phyloP scores from a whole-genome alignment of 140 eudicot genomes.

The Stevia rebaudiana region DNA sequence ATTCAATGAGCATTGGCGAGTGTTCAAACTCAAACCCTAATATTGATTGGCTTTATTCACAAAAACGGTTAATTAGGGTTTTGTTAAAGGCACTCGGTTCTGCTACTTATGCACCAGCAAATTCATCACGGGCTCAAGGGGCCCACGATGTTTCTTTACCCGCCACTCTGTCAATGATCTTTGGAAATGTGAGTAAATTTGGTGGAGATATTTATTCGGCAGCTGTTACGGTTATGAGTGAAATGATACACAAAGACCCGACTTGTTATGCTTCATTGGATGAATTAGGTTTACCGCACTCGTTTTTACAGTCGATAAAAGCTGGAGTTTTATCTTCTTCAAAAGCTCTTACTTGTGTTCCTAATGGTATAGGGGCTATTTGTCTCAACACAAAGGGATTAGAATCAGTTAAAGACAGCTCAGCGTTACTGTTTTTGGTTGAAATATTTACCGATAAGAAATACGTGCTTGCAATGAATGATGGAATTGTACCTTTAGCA shows the following conservation, averaged over 20 bases:
- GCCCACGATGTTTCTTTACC: constrained; percentile 71
- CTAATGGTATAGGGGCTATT: constrained; percentile 91
- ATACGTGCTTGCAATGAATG: constrained; percentile 76
- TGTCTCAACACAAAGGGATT: constrained; percentile 90
- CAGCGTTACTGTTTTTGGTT: constrained; percentile 71
- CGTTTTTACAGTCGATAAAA: constrained; percentile 65
- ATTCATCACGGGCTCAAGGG: constrained; percentile 59
- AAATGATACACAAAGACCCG: constrained; percentile 96
- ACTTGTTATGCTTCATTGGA: constrained; percentile 75
- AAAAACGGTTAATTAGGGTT: constrained; percentile 82
- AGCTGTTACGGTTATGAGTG: constrained; percentile 94
- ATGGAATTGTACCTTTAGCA: constrained; percentile 87
- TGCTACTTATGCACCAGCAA: constrained; percentile 89
- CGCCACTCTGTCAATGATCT: constrained; percentile 56
- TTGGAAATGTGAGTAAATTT: constrained; percentile 65
- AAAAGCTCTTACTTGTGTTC: constrained; percentile 84
- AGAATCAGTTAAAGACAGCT: constrained; percentile 72
- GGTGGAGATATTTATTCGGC: constrained; percentile 92
- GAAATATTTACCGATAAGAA: constrained; percentile 67
- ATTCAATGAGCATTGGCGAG: constrained; percentile 50
- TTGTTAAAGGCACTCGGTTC: constrained; percentile 90
- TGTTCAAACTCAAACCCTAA: constrained; percentile 27
- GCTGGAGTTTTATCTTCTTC: constrained; percentile 76
- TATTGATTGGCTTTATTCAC: constrained; percentile 49
- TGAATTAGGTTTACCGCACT: constrained; percentile 85